Evolutionary conservation across 345 rosid genomes (phyloP), one percentile per base, ranked within the genome.

Genomic region (Salix udensis): DNA sequence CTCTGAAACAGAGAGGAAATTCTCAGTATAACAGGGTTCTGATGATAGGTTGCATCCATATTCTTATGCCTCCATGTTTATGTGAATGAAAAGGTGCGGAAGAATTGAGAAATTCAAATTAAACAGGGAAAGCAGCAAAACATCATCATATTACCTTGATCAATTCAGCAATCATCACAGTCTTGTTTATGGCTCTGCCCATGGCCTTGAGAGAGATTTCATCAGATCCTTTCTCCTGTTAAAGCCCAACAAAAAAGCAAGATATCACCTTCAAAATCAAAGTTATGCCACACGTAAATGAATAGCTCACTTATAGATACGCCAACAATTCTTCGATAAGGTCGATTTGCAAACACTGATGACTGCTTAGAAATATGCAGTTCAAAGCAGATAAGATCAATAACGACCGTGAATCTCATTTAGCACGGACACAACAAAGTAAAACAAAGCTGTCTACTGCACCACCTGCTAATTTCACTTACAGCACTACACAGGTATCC

Each of bases 101-200:
- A 65, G n/a, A 28, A 65, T 65, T 65, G 21, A 31, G 21, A 30
- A 65, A 65, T 16, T 11, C 36, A 30, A 1, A 28, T 26, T 30
- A 15, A 44, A 61, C 39, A 70, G 70, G 36, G 37, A 70, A 28
- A 69, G 61, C 23, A 46, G 26, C 36, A 65, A 65, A 30, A 44
- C 30, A 24, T 13, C 8, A 48, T 13, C 23, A 28, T 31, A 15
- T 9, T 60, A 86, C 94, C 94, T 90, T 90, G 74, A 90, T 86
- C 64, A 90, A 81, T 81, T 90, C 94, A 4, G 85, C 89, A 75
- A 90, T 88, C 85, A 84, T 85, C 65, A 90, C 94, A 77, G 91
- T 90, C 88, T 90, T 90, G 83, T 85, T 90, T 70, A 90, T 90
- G 62, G 94, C 94, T 83, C 91, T 90, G 74, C 94, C 94, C 91